A percentile compares a stretch with the other conserved stretches of the same genome.
phyloP scores from a whole-genome alignment of 208 protist genomes.

The Vickermania ingenoplastis region DNA sequence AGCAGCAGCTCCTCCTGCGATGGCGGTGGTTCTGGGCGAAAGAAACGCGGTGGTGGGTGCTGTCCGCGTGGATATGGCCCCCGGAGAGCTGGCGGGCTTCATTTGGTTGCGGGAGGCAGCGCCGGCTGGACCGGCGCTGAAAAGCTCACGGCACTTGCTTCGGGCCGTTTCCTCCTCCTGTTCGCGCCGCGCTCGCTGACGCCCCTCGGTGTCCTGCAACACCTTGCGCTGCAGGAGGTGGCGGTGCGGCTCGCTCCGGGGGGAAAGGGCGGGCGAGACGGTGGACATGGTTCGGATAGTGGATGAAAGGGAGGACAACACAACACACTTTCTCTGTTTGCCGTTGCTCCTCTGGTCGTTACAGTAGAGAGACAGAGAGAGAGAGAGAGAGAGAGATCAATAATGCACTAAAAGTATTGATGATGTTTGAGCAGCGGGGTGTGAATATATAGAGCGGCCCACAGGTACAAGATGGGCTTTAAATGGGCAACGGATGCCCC shows the following conservation, averaged over 20 bases:
- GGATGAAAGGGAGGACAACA: background rate
- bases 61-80: background rate
- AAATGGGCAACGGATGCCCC: too few relatives aligned
- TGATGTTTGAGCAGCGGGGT: too few relatives aligned
- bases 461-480: too few relatives aligned
- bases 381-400: too few relatives aligned
- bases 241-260: background rate
- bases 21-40: background rate
- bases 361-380: too few relatives aligned
- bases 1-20: background rate
- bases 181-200: background rate
- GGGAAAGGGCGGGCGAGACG: background rate
- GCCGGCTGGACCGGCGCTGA: too few relatives aligned
- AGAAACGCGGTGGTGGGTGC: slow-evolving; percentile 2
- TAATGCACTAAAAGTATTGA: too few relatives aligned
- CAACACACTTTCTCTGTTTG: background rate
- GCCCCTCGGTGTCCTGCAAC: background rate
- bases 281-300: background rate
- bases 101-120: too few relatives aligned
- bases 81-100: too few relatives aligned
- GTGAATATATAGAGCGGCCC: too few relatives aligned
- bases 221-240: background rate
- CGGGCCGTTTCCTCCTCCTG: background rate
- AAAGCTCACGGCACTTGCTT: too few relatives aligned
- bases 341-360: too few relatives aligned